Base-by-base conservation (phyloP, 192 early-diverging fungal species). In the Coemansia sp. region DNA sequence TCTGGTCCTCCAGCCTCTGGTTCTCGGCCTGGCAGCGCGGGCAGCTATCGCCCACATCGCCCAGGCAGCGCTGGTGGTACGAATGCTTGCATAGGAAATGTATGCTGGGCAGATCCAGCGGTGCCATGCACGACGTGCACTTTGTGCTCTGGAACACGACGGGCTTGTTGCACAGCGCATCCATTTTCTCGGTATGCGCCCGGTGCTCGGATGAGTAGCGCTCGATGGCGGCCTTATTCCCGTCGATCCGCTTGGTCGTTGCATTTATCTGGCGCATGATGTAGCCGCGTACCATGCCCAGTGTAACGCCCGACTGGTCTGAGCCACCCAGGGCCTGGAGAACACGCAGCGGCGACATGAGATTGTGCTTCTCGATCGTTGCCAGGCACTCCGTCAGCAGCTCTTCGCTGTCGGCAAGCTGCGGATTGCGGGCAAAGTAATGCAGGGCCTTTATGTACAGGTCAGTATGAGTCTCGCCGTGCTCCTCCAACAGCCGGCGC, bases 21-120 rank as follows among this genome's bases (percentile, higher is more conserved):
- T 92, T 84, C 55, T 96, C 82, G 17, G 86, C 76, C 44, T 80
- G 83, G 64, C 95, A 98, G 39, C 84, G 76, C n/a, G 85, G 86
- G 28, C 87, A 89, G 43, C 44, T 63, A 17, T 75, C 71, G 19
- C 34, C 44, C 10, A 64, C 53, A 21, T 72, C 75, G 36, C 80
- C 82, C n/a, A 78, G 65, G 50, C 81, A 91, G 62, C 91, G 67
- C 54, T 90, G 84, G 64, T 99, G 96, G 58, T 86, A 99, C 34
- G 91, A 89, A 51, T 99, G 96, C 47, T 87, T 80, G 75, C 96
- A 99, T 53, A 94, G 56, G 60, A 96, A 99, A 51, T 96, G 90
- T 0, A 99, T 78, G 22, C 85, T 83, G 0, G 96, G 96, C 44
- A 99, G 51, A 42, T 99, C 92, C 25, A 99, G 59, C 35, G 78